Conservation (phyloP, 2,329 filamentous ascomycete species). For the Thelonectria olida region DNA sequence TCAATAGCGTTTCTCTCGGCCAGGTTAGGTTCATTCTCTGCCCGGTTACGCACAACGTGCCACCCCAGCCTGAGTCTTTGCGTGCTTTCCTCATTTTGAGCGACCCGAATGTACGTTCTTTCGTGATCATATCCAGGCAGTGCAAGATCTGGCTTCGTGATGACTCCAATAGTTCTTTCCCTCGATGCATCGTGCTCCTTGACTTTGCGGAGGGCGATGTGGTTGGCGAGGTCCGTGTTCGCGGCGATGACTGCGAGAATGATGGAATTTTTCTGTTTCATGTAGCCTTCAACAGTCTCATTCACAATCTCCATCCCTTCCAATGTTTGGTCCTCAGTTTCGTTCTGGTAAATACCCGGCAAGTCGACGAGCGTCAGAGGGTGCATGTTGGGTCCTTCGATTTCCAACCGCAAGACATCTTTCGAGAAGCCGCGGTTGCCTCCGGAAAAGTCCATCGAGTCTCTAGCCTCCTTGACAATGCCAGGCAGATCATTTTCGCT, state of each 20-base stretch:
- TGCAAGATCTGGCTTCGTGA: constrained; percentile 2
- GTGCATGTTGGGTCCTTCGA: not conserved
- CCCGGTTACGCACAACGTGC: constrained; percentile 61
- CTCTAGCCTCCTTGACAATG: not conserved
- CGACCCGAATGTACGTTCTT: constrained; percentile 44
- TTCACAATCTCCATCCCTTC: not conserved
- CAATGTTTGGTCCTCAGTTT: not conserved
- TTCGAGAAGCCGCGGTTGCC: not conserved
- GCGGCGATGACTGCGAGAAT: not conserved
- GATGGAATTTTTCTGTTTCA: not conserved
- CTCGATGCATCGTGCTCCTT: not conserved
- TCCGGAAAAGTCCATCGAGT: not conserved
- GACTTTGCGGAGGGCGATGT: constrained; percentile 42
- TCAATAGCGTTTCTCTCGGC: constrained; percentile 41
- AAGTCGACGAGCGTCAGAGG: not conserved
- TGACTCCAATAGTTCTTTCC: constrained; percentile 6
- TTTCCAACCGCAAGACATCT: not conserved
- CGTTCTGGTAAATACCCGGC: not conserved
- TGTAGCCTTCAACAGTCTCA: not conserved
- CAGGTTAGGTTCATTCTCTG: constrained; percentile 39
- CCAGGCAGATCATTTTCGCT: not conserved
- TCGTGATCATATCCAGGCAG: constrained; percentile 40
- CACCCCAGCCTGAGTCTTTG: constrained; percentile 53
- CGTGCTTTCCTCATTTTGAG: constrained; percentile 35
- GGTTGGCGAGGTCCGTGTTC: not conserved